These are phyloP conservation scores for Athelia psychrophila DNA, from an alignment of 1,284 basidiomycete genomes.

Conservation along the genomic window DNA sequence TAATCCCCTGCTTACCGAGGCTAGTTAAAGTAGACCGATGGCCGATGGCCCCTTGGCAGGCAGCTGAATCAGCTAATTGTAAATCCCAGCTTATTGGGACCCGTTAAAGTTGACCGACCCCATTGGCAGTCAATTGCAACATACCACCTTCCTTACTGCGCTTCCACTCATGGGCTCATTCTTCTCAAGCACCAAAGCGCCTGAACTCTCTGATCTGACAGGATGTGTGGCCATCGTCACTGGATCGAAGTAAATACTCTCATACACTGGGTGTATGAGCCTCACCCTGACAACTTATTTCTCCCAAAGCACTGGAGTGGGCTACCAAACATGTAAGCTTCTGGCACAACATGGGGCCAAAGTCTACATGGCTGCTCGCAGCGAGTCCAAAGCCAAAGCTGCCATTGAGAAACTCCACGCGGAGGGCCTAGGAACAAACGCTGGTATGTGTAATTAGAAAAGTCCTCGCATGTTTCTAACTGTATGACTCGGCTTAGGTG, in stretches of 20 bases:
- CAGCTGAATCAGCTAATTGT: too few species aligned
- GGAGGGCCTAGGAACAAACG: constrained; percentile 1
- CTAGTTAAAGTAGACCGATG: too few species aligned
- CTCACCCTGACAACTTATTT: too few species aligned
- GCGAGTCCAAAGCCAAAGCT: constrained; percentile 9
- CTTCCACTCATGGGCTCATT: too few species aligned
- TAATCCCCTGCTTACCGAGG: too few species aligned
- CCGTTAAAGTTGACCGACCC: too few species aligned
- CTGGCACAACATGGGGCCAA: constrained; percentile 14
- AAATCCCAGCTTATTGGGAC: too few species aligned
- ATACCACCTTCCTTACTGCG: too few species aligned
- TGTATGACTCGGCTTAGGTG: constrained; percentile 18
- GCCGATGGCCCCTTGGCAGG: too few species aligned
- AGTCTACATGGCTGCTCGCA: constrained; percentile 13
- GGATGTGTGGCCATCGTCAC: constrained; percentile 40
- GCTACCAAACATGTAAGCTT: constrained; percentile 21
- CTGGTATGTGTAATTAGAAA: constrained; percentile 34
- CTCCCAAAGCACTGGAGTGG: constrained; percentile 31
- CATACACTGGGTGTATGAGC: not conserved
- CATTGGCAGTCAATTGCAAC: too few species aligned
- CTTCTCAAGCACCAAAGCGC: not conserved
- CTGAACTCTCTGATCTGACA: constrained; percentile 30
- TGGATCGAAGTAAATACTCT: constrained; percentile 32
- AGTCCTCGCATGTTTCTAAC: constrained; percentile 21
- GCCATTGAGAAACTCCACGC: constrained; percentile 8